These are phyloP conservation scores for Stereocaulon alpinum DNA, from an alignment of 495 filamentous ascomycete genomes.

Conservation along the genomic window DNA sequence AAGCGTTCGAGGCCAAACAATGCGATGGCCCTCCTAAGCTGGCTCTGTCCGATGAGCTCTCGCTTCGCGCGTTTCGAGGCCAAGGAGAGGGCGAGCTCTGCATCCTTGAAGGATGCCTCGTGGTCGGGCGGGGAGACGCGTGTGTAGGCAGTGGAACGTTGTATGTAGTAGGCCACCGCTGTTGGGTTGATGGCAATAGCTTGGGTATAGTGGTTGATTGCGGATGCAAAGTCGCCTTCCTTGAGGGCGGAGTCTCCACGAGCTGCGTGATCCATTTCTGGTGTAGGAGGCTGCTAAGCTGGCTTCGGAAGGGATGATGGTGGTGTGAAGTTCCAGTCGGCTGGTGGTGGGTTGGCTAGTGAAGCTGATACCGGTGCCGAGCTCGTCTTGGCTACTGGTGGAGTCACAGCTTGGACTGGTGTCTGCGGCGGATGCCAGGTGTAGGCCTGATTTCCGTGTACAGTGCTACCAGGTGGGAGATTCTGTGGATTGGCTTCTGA, in stretches of 20 bases:
- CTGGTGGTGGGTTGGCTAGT: too few species aligned
- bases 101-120: constrained; percentile 60
- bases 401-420: too few species aligned
- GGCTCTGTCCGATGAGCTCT: constrained; percentile 68
- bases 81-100: constrained; percentile 61
- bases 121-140: constrained; percentile 47
- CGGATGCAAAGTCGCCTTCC: constrained; percentile 50
- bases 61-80: constrained; percentile 66
- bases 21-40: constrained; percentile 69
- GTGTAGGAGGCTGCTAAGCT: too few species aligned
- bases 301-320: too few species aligned
- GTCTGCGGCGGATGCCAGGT: too few species aligned
- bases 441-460: too few species aligned
- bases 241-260: constrained; percentile 55
- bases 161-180: constrained; percentile 74
- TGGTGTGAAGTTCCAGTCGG: too few species aligned
- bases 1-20: constrained; percentile 60
- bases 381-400: too few species aligned
- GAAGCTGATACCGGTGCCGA: too few species aligned
- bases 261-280: constrained; percentile 48
- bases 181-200: constrained; percentile 57
- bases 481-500: too few species aligned
- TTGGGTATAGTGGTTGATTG: constrained; percentile 62
- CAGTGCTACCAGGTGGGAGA: too few species aligned
- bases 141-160: constrained; percentile 75